Percentiles rank a stretch among this genome's conserved stretches.
Conservation (phyloP, 78 protist genomes). For the Goniomonas avonlea region DNA sequence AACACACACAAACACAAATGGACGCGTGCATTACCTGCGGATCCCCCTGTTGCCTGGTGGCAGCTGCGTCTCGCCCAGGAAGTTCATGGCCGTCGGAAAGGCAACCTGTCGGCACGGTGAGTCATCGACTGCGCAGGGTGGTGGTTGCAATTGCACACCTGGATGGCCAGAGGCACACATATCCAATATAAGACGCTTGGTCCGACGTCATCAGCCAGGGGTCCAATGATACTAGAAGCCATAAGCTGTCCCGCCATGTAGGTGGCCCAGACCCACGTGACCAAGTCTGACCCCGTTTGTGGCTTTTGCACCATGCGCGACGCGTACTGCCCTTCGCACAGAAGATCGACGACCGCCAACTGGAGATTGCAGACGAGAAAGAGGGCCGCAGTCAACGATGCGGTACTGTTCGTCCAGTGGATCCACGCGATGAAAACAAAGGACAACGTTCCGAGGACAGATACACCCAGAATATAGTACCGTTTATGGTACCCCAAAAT, state of each 20-base stretch:
- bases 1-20: too few species aligned
- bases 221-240: constrained; percentile 9
- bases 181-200: neutral
- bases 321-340: constrained; percentile 42
- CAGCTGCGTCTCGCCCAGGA: neutral
- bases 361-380: constrained; percentile 7
- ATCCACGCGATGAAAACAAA: neutral
- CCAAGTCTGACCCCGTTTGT: neutral
- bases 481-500: constrained; percentile 30
- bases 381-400: constrained; percentile 6
- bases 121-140: too few species aligned
- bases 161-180: constrained; percentile 2
- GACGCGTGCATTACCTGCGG: too few species aligned
- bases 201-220: constrained; percentile 23
- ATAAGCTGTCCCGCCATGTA: neutral
- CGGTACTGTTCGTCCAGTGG: neutral
- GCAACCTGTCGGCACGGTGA: too few species aligned
- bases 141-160: neutral
- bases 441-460: neutral
- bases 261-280: constrained; percentile 48
- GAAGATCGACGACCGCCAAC: constrained; percentile 23
- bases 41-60: neutral
- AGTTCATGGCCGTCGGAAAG: neutral
- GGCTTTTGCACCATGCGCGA: neutral
- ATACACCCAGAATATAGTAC: neutral